Evolutionary conservation across 169 alveolate species (phyloP).

Genomic region (Babesia bigemina): DNA sequence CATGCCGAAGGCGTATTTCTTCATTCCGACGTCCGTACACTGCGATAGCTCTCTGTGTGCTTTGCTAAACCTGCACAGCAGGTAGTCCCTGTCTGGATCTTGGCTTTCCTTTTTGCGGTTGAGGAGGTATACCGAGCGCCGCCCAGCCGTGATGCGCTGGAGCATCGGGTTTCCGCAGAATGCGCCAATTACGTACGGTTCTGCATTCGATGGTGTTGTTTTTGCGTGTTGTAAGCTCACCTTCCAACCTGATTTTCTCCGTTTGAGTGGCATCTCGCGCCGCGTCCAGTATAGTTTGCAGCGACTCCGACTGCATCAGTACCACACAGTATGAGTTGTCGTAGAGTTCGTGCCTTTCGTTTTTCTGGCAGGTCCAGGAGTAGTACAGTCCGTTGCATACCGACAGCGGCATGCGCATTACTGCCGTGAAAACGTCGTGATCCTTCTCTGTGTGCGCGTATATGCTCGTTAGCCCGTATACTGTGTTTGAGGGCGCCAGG

Average conservation of each 20-base stretch:
- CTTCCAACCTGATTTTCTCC: conserved; percentile 8
- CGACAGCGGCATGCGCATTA: conserved; percentile 38
- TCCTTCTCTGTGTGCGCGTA: neutral
- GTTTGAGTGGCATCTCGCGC: conserved; percentile 22
- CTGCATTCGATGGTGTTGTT: neutral
- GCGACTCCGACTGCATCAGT: conserved; percentile 15
- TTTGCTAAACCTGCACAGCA: conserved; percentile 46
- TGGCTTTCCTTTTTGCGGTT: conserved; percentile 24
- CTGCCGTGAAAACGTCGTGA: conserved; percentile 2
- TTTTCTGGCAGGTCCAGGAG: conserved; percentile 69
- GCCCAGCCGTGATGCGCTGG: conserved; percentile 46
- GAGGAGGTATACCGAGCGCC: conserved; percentile 35
- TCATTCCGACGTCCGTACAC: conserved; percentile 36
- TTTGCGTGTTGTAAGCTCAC: conserved; percentile 1
- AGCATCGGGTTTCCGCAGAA: conserved; percentile 66
- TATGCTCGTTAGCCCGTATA: conserved; percentile 24
- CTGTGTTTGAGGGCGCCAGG: neutral
- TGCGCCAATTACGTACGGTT: conserved; percentile 27
- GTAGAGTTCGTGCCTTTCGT: conserved; percentile 6
- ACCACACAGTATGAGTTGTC: conserved; percentile 52
- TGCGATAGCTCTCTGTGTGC: conserved; percentile 37
- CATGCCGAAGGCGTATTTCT: neutral
- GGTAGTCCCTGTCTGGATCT: neutral
- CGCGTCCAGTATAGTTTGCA: conserved; percentile 24
- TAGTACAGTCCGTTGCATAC: conserved; percentile 1